These are phyloP conservation scores for Saitozyma sp. DNA, from an alignment of 768 basidiomycete species.

Conservation along the genomic window DNA sequence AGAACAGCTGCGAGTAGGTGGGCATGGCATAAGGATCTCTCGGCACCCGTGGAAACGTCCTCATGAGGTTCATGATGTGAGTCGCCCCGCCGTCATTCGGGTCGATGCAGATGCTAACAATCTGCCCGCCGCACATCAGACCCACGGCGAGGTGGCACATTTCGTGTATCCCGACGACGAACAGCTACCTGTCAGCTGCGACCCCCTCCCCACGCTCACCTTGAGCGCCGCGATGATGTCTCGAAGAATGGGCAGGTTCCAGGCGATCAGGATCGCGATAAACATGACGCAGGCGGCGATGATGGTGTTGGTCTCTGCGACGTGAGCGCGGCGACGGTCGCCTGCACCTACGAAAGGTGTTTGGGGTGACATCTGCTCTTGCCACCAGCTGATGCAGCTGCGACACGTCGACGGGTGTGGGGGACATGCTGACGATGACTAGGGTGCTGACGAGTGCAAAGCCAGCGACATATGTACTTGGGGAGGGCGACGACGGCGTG, in stretches of 20 bases:
- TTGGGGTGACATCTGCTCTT: constrained; percentile 25
- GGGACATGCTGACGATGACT: too few relatives aligned
- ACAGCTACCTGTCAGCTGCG: constrained; percentile 27
- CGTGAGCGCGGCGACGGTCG: constrained; percentile 1
- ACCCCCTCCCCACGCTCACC: constrained; percentile 25
- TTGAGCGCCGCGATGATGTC: constrained; percentile 50
- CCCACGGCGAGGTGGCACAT: constrained; percentile 47
- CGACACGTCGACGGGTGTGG: too few relatives aligned
- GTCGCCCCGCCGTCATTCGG: constrained; percentile 47
- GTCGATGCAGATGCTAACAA: constrained; percentile 49
- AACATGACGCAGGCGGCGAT: constrained; percentile 50
- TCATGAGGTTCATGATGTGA: constrained; percentile 43
- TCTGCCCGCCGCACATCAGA: constrained; percentile 48
- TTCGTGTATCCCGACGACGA: constrained; percentile 47
- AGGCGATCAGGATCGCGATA: constrained; percentile 43
- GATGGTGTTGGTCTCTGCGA: constrained; percentile 48
- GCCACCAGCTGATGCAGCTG: constrained; percentile 16
- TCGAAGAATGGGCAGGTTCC: constrained; percentile 49
- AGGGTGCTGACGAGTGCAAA: too few relatives aligned
- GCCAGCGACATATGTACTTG: too few relatives aligned
- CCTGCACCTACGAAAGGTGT: constrained; percentile 32
- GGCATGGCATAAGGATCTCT: constrained; percentile 46
- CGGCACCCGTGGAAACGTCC: constrained; percentile 34
- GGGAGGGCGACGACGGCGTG: too few relatives aligned
- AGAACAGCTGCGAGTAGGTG: constrained; percentile 45